Evolutionary conservation across 1,139 yeast genomes (phyloP).

Genomic region (Zhuliangozyma blackwelliae): DNA sequence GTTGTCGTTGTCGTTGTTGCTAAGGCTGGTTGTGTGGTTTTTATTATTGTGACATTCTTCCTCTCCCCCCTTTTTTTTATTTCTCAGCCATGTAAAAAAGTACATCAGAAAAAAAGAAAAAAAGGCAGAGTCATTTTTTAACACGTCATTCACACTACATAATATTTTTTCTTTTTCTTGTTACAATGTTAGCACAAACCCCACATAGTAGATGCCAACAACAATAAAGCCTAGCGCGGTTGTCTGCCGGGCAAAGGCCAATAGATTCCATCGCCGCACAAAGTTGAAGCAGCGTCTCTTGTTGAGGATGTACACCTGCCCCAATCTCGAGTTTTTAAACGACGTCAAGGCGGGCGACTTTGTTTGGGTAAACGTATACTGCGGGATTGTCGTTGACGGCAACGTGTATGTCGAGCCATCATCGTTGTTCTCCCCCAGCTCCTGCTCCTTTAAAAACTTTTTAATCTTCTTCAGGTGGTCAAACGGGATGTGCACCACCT

Average conservation of each 20-base stretch:
- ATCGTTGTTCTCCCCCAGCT: conserved; percentile 8
- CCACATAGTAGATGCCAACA: conserved; percentile 16
- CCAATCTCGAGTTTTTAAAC: conserved; percentile 6
- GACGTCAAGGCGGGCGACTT: conserved; percentile 1
- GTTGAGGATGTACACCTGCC: conserved; percentile 5
- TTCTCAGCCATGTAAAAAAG: conserved; percentile 3
- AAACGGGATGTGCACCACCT: conserved; percentile 5
- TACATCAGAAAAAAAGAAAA: background rate
- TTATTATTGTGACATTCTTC: background rate
- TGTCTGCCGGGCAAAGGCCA: conserved; percentile 18
- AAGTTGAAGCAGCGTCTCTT: conserved; percentile 7
- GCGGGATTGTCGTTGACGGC: conserved; percentile 11
- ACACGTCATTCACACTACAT: background rate
- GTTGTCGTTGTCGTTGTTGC: background rate
- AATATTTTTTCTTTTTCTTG: too few relatives aligned
- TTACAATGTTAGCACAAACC: conserved; percentile 13
- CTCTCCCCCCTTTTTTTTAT: background rate
- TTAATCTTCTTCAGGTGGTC: conserved; percentile 18
- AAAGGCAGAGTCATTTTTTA: background rate
- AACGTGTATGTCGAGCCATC: conserved; percentile 1
- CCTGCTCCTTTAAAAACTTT: conserved; percentile 21
- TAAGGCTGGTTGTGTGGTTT: background rate
- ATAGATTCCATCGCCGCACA: conserved; percentile 15
- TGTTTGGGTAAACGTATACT: conserved; percentile 10
- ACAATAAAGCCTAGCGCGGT: conserved; percentile 14